Evolutionary conservation across 176 grass and related monocot genomes (phyloP).

Genomic region (Cenchrus americanus): DNA sequence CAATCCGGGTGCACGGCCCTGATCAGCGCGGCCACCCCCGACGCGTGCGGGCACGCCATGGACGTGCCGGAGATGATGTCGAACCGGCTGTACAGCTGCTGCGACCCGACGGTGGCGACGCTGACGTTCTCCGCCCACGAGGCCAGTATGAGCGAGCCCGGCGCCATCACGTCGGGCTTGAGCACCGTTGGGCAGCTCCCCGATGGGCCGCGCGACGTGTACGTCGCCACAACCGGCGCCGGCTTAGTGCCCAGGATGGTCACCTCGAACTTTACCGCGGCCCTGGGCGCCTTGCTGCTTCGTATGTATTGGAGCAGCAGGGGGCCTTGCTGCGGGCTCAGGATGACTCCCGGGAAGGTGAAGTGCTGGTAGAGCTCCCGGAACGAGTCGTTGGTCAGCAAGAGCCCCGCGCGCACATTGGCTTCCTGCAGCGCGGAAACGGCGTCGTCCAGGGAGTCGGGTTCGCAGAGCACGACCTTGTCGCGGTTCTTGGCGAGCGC

Average conservation of each 20-base stretch:
- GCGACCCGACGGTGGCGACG: constrained; percentile 39
- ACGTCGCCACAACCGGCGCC: constrained; percentile 49
- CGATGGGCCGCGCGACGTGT: constrained; percentile 81
- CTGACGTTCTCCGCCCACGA: constrained; percentile 68
- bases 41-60: constrained; percentile 79
- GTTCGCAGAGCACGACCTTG: constrained; percentile 64
- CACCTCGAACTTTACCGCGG: constrained; percentile 51
- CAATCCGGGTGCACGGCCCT: constrained; percentile 55
- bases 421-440: neutral
- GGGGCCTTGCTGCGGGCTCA: constrained; percentile 50
- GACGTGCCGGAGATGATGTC: constrained; percentile 83
- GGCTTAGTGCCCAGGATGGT: constrained; percentile 55
- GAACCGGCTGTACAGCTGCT: constrained; percentile 50
- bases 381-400: constrained; percentile 57
- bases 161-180: constrained; percentile 80
- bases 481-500: constrained; percentile 30
- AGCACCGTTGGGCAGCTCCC: constrained; percentile 60
- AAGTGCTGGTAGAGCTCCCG: constrained; percentile 36
- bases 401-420: constrained; percentile 48
- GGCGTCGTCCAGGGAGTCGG: constrained; percentile 30
- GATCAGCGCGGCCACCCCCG: constrained; percentile 67
- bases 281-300: constrained; percentile 43
- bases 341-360: constrained; percentile 61
- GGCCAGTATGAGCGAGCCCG: constrained; percentile 62
- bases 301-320: constrained; percentile 57